Evolutionary conservation across 768 basidiomycete species (phyloP), one percentile per base, ranked within the genome.

Genomic region (Psilocybe azurescens): DNA sequence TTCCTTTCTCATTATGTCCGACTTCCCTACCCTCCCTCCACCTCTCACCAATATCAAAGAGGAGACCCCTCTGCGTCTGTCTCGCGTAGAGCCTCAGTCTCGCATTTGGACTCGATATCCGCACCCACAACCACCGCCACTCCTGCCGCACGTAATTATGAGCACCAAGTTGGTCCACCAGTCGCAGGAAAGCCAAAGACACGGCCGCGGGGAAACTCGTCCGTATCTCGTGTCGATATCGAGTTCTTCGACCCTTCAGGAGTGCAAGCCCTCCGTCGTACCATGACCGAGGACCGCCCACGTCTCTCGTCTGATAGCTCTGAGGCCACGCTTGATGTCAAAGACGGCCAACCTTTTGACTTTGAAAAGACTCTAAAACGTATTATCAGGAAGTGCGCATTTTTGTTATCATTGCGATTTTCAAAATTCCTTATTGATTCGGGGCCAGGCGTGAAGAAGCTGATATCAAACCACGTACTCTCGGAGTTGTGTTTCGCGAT

Each of bases 241-340:
- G 82, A 80, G 47, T 81, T 81, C 65, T 88, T 88, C 69, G 86
- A 89, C 69, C 84, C 81, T 1, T 70, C 68, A n/a, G 87, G 86
- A 10, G 79, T 87, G 36, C 66, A 71, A 4, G 70, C 79, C 51
- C 75, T 86, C 2, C 73, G 72, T 11, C 68, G 74, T 65, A 82
- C 74, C 3, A 62, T 85, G 64, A 79, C 74, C 32, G 36, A 28
- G 9, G 38, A 56, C n/a, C 18, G 44, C 4, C 41, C 44, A 8
- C 11, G n/a, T 13, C 41, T n/a, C 11, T 13, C 14, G 41, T 16
- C 54, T 5, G 14, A 58, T 3, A 88, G 73, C 49, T 67, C 66
- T 8, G 64, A 65, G 20, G n/a, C 36, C 46, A 67, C 68, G n/a
- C 59, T 67, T 32, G 44, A 55, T 81, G 87, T 62, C 39, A 60